Percentiles rank a stretch among this genome's conserved stretches.
Evolutionary conservation across 2,329 filamentous ascomycete species (phyloP).

Genomic region (Neofusicoccum sp.): DNA sequence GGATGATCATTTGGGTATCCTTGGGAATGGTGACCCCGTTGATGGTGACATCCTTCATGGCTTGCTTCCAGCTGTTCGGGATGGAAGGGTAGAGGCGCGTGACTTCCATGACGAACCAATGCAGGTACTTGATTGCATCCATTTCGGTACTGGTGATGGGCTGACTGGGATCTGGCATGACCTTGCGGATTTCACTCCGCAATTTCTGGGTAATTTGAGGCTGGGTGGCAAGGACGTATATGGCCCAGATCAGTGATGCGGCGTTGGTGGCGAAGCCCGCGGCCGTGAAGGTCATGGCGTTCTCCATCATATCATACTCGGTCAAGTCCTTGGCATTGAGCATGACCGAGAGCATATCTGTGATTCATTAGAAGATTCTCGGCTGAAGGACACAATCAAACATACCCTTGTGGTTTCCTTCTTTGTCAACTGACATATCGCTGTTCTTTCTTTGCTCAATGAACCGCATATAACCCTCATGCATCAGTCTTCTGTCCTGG

Average conservation of each 20-base stretch:
- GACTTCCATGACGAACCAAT: not conserved
- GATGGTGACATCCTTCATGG: not conserved
- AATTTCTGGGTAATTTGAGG: not conserved
- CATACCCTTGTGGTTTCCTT: not conserved
- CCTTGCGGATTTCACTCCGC: not conserved
- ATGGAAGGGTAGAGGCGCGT: not conserved
- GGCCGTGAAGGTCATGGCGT: constrained; percentile 1
- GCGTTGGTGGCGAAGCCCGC: not conserved
- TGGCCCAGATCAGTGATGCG: not conserved
- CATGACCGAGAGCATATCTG: constrained; percentile 3
- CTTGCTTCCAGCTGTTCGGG: not conserved
- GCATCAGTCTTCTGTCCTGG: not conserved
- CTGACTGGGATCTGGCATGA: not conserved
- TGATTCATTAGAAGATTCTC: not conserved
- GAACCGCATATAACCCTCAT: not conserved
- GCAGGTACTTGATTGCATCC: not conserved
- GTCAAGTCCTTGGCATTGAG: not conserved
- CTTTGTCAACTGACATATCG: not conserved
- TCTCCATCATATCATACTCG: constrained; percentile 1
- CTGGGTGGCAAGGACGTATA: not conserved
- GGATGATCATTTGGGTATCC: not conserved
- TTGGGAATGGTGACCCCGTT: not conserved
- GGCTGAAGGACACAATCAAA: not conserved
- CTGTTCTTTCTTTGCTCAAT: not conserved
- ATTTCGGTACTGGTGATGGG: not conserved